Base-by-base conservation (phyloP, 2,329 filamentous ascomycete genomes). In the Penicillium sp. region DNA sequence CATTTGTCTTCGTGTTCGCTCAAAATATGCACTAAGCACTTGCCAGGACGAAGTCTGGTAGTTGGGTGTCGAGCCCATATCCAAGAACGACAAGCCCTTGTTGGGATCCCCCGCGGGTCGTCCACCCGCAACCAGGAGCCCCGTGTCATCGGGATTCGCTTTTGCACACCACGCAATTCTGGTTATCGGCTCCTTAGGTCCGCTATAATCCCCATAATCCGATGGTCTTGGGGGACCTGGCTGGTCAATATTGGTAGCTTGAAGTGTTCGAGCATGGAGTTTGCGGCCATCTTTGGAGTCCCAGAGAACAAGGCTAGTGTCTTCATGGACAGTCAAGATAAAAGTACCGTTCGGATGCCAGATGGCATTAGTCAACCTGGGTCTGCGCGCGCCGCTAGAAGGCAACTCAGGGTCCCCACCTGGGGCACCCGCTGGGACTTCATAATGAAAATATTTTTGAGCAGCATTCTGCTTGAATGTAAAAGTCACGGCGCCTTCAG, bases 271-370 rank as follows among this genome's bases (percentile, higher is more conserved):
- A 3, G 90, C 89, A 71, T 87, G 80, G 5, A 98, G 68, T 25
- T 94, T 70, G 39, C 85, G 80, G 6, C 86, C 87, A 57, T 96
- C 90, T 54, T 88, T 93, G 1, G 84, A 72, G 61, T 98, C 92
- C 89, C 90, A 98, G 51, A 96, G 84, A 0, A 94, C 90, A 31
- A 98, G 69, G 52, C 86, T 95, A 22, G 84, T 83, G 59, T 98
- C 92, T 39, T 95, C 88, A 57, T 95, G 85, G 1, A 82, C 85
- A 0, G 87, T 94, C 49, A 92, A 60, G 25, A 95, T 69, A 55
- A 95, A 95, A 0, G 86, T 93, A 0, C 89, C 92, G 1, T 86
- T 94, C 0, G 92, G 92, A 66, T 98, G 92, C 89, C 90, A 98
- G 11, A 90, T 63, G 1, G 87, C 89, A 51, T 94, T 85, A 1